Conservation (phyloP, 106 monocot species). For the Gastrodia elata region DNA sequence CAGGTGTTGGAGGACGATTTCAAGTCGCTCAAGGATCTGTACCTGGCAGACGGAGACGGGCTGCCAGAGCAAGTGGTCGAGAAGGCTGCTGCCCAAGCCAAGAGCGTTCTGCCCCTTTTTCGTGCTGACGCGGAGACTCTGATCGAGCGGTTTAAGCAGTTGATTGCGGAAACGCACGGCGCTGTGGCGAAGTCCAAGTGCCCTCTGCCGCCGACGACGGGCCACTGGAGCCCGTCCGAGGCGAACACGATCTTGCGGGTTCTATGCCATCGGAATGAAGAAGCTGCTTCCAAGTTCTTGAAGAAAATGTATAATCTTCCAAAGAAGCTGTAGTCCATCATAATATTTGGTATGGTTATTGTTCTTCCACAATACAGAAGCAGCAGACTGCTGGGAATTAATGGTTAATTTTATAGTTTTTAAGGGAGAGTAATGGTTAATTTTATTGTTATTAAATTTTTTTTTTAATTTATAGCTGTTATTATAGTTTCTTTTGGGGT, state of each 20-base stretch:
- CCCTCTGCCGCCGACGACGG: slow-evolving; percentile 50
- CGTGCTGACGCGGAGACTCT: slow-evolving; percentile 41
- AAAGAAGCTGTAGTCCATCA: slow-evolving; percentile 50
- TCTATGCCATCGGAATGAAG: slow-evolving; percentile 77
- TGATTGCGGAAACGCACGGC: slow-evolving; percentile 28
- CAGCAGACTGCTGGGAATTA: not conserved
- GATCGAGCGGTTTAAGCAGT: slow-evolving; percentile 38
- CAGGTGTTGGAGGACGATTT: slow-evolving; percentile 63
- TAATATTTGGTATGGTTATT: not conserved
- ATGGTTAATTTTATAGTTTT: too few species aligned
- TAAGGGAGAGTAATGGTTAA: not conserved
- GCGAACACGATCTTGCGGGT: slow-evolving; percentile 76
- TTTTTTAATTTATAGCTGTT: not conserved
- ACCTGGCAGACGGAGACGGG: slow-evolving; percentile 66
- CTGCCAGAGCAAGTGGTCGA: slow-evolving; percentile 63
- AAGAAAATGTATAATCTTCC: slow-evolving; percentile 90
- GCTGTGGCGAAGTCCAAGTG: slow-evolving; percentile 31
- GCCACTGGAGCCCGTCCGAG: slow-evolving; percentile 82
- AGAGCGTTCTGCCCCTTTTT: slow-evolving; percentile 49
- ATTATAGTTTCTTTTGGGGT: slow-evolving; percentile 3
- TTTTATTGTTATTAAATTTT: not conserved
- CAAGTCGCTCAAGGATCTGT: slow-evolving; percentile 43
- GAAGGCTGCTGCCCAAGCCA: slow-evolving; percentile 47
- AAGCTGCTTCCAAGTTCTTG: slow-evolving; percentile 72
- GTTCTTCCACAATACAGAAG: not conserved